Percentiles rank a stretch among this genome's conserved stretches.
Evolutionary conservation across 2,329 filamentous ascomycete genomes (phyloP).

Genomic region (Trichoderma atrobrunneum): DNA sequence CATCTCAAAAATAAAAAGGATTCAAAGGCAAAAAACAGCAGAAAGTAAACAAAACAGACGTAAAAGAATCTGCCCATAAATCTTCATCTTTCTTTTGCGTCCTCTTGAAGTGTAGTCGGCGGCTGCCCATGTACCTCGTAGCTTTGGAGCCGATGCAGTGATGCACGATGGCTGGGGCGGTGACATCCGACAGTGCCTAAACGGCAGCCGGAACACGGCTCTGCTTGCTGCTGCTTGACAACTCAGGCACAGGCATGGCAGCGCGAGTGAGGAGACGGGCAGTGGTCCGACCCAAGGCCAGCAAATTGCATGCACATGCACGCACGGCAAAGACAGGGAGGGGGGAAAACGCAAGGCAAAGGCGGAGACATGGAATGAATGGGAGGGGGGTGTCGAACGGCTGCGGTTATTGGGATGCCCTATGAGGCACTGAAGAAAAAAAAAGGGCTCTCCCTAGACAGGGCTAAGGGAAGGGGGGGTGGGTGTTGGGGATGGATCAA

Average conservation of each 20-base stretch:
- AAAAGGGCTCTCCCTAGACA: slow-evolving; percentile 26
- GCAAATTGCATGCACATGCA: slow-evolving; percentile 18
- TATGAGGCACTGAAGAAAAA: slow-evolving; percentile 3
- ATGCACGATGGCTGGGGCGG: neutral
- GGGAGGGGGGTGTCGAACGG: slow-evolving; percentile 9
- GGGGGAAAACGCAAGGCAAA: slow-evolving; percentile 6
- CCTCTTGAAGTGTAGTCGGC: neutral
- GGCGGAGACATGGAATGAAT: slow-evolving; percentile 16
- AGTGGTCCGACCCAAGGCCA: slow-evolving; percentile 9
- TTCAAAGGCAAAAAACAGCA: neutral
- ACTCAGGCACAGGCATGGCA: neutral
- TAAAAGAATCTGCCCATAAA: neutral
- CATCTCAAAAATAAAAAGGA: neutral
- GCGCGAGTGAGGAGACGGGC: neutral
- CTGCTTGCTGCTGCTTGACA: neutral
- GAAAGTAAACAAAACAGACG: neutral
- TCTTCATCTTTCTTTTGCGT: neutral
- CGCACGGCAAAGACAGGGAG: slow-evolving; percentile 17
- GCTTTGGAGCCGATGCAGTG: neutral
- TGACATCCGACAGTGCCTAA: slow-evolving; percentile 16
- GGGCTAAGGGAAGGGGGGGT: neutral
- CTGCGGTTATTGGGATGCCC: slow-evolving; percentile 1
- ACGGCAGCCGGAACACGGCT: slow-evolving; percentile 8
- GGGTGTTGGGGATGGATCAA: slow-evolving; percentile 10
- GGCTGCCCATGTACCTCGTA: neutral